Evolutionary conservation across 1,284 basidiomycete genomes (phyloP).

Genomic region (Bjerkandera adusta): DNA sequence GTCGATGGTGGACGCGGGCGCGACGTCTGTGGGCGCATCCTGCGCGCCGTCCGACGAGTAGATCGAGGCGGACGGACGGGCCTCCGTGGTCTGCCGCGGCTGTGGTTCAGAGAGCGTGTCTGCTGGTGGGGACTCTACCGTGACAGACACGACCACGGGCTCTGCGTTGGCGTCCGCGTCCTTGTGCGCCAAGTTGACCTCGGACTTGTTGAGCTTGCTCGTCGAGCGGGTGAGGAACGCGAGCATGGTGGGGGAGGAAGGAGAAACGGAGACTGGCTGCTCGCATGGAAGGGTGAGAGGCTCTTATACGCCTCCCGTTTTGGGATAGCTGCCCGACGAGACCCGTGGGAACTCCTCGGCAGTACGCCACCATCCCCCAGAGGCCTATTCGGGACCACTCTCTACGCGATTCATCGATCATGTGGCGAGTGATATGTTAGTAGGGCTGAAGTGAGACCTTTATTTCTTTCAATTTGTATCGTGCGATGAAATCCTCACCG

Average conservation of each 20-base stretch:
- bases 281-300: constrained; percentile 1
- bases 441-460: too few species aligned
- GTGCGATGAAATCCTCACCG: too few species aligned
- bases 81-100: too few species aligned
- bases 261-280: neutral
- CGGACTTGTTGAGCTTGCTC: constrained; percentile 9
- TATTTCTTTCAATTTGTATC: too few species aligned
- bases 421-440: too few species aligned
- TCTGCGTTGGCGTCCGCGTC: neutral
- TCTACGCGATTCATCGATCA: too few species aligned
- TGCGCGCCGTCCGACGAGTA: constrained; percentile 14
- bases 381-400: too few species aligned
- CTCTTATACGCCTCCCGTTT: constrained; percentile 8
- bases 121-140: neutral
- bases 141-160: neutral
- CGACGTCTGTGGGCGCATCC: neutral
- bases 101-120: neutral
- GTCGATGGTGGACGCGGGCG: neutral
- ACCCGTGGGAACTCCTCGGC: neutral
- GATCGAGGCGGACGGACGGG: constrained; percentile 14
- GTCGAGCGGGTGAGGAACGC: constrained; percentile 7
- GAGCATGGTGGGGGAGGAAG: neutral
- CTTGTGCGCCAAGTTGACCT: constrained; percentile 4
- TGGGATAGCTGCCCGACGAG: neutral
- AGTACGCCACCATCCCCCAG: too few species aligned